phyloP scores from a whole-genome alignment of 805 yeast genomes.

The Kodamaea jinghongensis region DNA sequence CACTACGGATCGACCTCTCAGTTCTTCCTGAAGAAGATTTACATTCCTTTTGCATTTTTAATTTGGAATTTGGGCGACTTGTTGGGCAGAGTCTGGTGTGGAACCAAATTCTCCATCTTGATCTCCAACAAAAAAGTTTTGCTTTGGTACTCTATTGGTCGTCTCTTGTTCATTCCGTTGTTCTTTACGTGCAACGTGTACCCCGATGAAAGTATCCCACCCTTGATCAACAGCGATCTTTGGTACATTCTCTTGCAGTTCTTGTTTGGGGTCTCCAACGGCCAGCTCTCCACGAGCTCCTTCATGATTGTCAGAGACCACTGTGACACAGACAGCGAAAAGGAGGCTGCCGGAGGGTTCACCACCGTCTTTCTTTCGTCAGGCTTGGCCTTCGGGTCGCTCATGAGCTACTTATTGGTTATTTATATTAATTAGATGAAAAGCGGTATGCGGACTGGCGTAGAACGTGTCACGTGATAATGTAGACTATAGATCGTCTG shows the following conservation, averaged over 20 bases:
- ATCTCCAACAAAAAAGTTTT: conserved; percentile 44
- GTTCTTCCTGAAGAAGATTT: conserved; percentile 48
- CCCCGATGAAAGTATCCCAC: conserved; percentile 35
- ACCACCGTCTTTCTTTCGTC: conserved; percentile 74
- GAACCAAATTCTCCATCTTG: conserved; percentile 34
- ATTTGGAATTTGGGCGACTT: conserved; percentile 92
- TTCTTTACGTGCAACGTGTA: conserved; percentile 66
- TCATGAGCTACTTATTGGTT: conserved; percentile 69
- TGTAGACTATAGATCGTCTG: not conserved
- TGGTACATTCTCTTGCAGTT: conserved; percentile 71
- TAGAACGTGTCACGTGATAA: not conserved
- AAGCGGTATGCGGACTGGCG: not conserved
- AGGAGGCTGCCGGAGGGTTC: conserved; percentile 93
- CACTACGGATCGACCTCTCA: conserved; percentile 27
- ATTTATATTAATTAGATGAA: conserved; percentile 9
- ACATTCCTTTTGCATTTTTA: conserved; percentile 73
- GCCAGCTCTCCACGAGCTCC: conserved; percentile 76
- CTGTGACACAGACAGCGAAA: conserved; percentile 61
- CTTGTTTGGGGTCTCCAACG: conserved; percentile 81
- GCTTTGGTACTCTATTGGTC: conserved; percentile 51
- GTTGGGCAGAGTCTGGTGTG: conserved; percentile 69
- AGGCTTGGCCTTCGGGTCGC: conserved; percentile 78
- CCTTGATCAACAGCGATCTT: conserved; percentile 53
- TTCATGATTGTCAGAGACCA: conserved; percentile 71
- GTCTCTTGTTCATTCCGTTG: conserved; percentile 66